phyloP scores from a whole-genome alignment of 2,329 filamentous ascomycete species.

The Nothopassalora personata region DNA sequence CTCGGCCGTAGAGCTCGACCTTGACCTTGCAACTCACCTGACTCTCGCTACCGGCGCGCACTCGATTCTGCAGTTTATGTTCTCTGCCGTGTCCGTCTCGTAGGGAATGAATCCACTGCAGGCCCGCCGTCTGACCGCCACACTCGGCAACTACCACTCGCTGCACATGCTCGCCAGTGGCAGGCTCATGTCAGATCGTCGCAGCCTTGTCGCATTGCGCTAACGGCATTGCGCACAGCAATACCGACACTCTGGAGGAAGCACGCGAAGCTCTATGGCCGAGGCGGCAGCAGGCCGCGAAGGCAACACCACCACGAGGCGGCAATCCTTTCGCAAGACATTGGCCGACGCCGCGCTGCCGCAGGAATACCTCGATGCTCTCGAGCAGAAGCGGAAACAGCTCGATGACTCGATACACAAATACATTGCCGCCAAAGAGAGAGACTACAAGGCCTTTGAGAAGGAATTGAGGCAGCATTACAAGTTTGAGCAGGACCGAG shows the following conservation, averaged over 20 bases:
- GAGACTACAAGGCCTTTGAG: constrained; percentile 34
- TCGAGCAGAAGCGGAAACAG: constrained; percentile 34
- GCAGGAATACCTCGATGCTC: constrained; percentile 28
- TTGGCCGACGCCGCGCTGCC: constrained; percentile 24
- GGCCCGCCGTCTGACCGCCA: neutral
- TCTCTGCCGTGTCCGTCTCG: neutral
- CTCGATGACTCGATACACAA: constrained; percentile 36
- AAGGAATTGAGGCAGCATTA: constrained; percentile 28
- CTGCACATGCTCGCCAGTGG: neutral
- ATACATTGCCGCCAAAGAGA: constrained; percentile 35
- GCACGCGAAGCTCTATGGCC: constrained; percentile 11
- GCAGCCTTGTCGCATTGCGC: neutral
- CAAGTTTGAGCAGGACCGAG: constrained; percentile 9
- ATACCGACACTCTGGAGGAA: constrained; percentile 4
- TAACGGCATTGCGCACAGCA: constrained; percentile 2
- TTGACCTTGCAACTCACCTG: neutral
- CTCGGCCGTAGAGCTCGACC: neutral
- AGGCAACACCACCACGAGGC: constrained; percentile 10
- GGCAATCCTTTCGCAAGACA: constrained; percentile 18
- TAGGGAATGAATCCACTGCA: neutral
- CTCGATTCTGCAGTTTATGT: too few species aligned
- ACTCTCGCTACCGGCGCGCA: too few species aligned
- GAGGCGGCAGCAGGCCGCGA: constrained; percentile 14
- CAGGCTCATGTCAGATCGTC: neutral
- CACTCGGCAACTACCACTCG: neutral